These are phyloP conservation scores for Phalaenopsis aphrodite DNA, from an alignment of 106 monocot species.

Conservation along the genomic window DNA sequence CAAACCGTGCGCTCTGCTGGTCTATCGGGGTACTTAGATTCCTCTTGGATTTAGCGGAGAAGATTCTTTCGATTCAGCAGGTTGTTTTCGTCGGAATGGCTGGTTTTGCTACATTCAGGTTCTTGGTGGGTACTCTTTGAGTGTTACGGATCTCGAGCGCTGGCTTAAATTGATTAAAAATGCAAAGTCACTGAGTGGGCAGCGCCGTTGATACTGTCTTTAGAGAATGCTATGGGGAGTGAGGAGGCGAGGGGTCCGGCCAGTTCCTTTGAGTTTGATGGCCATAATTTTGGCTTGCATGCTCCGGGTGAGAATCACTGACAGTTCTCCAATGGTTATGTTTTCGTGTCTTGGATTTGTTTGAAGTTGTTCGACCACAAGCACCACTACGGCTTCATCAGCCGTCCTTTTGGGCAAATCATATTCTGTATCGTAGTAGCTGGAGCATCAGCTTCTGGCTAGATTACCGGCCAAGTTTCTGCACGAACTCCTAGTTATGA, in stretches of 20 bases:
- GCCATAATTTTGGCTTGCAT: conserved; percentile 87
- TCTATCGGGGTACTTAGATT: conserved; percentile 48
- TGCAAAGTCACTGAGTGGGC: conserved; percentile 52
- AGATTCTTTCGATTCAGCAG: conserved; percentile 22
- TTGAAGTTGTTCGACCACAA: conserved; percentile 65
- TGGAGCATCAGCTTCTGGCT: conserved; percentile 41
- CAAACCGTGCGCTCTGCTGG: conserved; percentile 86
- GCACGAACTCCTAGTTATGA: conserved; percentile 79
- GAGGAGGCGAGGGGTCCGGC: conserved; percentile 69
- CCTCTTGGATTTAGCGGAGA: conserved; percentile 45
- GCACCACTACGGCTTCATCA: conserved; percentile 62
- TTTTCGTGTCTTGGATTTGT: conserved; percentile 91
- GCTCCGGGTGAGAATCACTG: conserved; percentile 82
- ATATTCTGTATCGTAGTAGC: conserved; percentile 54
- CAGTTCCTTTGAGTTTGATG: conserved; percentile 83
- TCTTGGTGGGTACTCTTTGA: conserved; percentile 69
- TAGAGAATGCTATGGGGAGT: conserved; percentile 78
- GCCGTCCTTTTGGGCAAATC: conserved; percentile 65
- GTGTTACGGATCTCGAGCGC: conserved; percentile 49
- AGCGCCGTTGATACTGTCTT: conserved; percentile 37
- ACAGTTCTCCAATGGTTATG: conserved; percentile 89
- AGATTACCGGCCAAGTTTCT: conserved; percentile 69
- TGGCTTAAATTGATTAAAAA: conserved; percentile 70
- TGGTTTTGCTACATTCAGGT: conserved; percentile 61
- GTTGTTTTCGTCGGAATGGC: conserved; percentile 40